phyloP scores from a whole-genome alignment of 768 basidiomycete genomes.

The Suillus hirtellus region DNA sequence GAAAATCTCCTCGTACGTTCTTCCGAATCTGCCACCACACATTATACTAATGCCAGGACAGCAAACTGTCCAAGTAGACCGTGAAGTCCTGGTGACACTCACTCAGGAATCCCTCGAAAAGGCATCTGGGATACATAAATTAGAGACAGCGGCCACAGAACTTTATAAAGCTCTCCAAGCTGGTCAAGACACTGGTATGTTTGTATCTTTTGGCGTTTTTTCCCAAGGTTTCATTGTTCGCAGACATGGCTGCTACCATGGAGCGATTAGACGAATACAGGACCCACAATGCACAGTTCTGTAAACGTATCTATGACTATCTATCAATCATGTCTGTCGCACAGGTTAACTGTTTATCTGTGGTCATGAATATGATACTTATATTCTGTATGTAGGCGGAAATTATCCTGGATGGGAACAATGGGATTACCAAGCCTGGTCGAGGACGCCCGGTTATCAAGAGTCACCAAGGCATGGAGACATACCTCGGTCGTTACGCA shows the following conservation, averaged over 20 bases:
- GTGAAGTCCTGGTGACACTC: slow-evolving; percentile 68
- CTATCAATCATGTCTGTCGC: slow-evolving; percentile 89
- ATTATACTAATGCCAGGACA: slow-evolving; percentile 31
- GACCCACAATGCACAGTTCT: slow-evolving; percentile 89
- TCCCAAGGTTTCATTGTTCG: background rate
- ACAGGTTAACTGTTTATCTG: slow-evolving; percentile 54
- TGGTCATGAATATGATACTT: background rate
- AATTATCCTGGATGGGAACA: slow-evolving; percentile 61
- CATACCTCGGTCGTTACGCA: slow-evolving; percentile 83
- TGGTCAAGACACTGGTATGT: slow-evolving; percentile 78
- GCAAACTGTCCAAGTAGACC: slow-evolving; percentile 95
- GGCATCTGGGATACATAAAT: slow-evolving; percentile 64
- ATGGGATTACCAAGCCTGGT: slow-evolving; percentile 51
- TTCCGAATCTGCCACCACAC: background rate
- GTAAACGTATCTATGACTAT: slow-evolving; percentile 88
- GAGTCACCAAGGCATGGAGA: slow-evolving; percentile 75
- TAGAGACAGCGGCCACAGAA: slow-evolving; percentile 82
- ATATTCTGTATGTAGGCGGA: slow-evolving; percentile 49
- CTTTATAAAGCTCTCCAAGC: slow-evolving; percentile 96
- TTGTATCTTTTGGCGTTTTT: background rate
- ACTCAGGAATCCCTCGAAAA: slow-evolving; percentile 91
- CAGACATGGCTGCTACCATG: slow-evolving; percentile 97
- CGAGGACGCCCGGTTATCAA: slow-evolving; percentile 49
- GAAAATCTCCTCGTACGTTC: slow-evolving; percentile 77
- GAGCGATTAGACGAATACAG: slow-evolving; percentile 89